Evolutionary conservation across 2,329 filamentous ascomycete species (phyloP), one percentile per base, ranked within the genome.

Genomic region (Neonectria faginata): DNA sequence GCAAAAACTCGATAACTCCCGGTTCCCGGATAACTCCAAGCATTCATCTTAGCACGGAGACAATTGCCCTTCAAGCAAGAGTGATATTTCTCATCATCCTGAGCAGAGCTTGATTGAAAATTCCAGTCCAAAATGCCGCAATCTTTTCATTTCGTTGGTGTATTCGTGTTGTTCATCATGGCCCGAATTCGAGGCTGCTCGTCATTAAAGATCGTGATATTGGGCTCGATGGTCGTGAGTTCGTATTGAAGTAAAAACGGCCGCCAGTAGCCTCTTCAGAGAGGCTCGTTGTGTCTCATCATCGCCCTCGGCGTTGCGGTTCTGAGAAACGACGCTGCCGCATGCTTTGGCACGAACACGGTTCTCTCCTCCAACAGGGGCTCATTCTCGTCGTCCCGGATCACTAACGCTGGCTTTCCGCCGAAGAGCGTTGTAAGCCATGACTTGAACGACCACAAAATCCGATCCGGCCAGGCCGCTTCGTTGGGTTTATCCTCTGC

Each of bases 221-320:
- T 29, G 25, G 11, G 10, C 5, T 22, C 8, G 27, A 33, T 18
- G n/a, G 12, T 39, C 12, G 45, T 31, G 2, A 14, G 42, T 42
- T 51, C 25, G 56, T 51, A 58, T 29, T 42, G 33, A 25, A 25
- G 25, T 25, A 25, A 25, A 25, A 25, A 25, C 25, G 25, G 25
- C 25, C 25, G 25, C 25, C 25, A 1, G 25, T 5, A 4, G 20
- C 14, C n/a, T 50, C 27, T 14, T 50, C 31, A 55, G 12, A 57
- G 36, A 11, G 64, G 44, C n/a, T 77, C 69, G 57, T 79, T 81
- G 22, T 76, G 75, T 62, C 74, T 74, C 45, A 70, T 77, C 70
- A 82, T 82, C n/a, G 72, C 70, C 45, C 73, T 71, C 14, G 82
- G 71, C 5, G 82, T 82, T 3, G 81, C 77, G 7, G 80, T 84